Conservation (phyloP, 2,329 filamentous ascomycete genomes). For the Periconia macrospinosa region DNA sequence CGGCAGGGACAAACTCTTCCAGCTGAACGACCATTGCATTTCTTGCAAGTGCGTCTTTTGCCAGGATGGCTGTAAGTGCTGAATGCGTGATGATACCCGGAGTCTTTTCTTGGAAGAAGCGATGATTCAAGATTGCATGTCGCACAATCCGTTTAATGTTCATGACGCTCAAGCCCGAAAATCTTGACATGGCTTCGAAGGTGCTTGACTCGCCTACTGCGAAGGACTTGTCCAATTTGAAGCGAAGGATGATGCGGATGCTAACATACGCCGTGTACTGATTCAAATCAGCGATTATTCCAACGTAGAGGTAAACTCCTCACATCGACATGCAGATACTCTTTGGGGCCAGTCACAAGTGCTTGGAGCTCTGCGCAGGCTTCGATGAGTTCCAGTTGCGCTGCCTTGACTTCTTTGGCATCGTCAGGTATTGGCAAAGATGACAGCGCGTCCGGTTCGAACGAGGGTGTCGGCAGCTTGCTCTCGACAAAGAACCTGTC, state of each 20-base stretch:
- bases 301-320: background rate
- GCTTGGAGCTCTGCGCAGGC: slow-evolving; percentile 11
- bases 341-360: slow-evolving; percentile 10
- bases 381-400: slow-evolving; percentile 6
- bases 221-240: slow-evolving; percentile 15
- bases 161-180: slow-evolving; percentile 9
- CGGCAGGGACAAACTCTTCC: slow-evolving; percentile 15
- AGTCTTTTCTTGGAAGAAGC: slow-evolving; percentile 14
- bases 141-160: slow-evolving; percentile 10
- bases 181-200: slow-evolving; percentile 13
- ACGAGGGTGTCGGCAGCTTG: slow-evolving; percentile 8
- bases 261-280: slow-evolving; percentile 8
- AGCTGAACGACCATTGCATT: slow-evolving; percentile 11
- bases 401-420: slow-evolving; percentile 7
- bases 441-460: slow-evolving; percentile 5
- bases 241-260: slow-evolving; percentile 13
- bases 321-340: slow-evolving; percentile 6
- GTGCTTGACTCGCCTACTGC: slow-evolving; percentile 9
- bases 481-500: slow-evolving; percentile 1
- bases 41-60: slow-evolving; percentile 3
- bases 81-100: slow-evolving; percentile 14
- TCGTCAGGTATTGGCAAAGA: slow-evolving; percentile 10
- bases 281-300: slow-evolving; percentile 1
- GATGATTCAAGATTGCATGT: slow-evolving; percentile 16
- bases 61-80: slow-evolving; percentile 11